Base-by-base conservation (phyloP, 805 yeast genomes). In the Candida cerambycidarum region DNA sequence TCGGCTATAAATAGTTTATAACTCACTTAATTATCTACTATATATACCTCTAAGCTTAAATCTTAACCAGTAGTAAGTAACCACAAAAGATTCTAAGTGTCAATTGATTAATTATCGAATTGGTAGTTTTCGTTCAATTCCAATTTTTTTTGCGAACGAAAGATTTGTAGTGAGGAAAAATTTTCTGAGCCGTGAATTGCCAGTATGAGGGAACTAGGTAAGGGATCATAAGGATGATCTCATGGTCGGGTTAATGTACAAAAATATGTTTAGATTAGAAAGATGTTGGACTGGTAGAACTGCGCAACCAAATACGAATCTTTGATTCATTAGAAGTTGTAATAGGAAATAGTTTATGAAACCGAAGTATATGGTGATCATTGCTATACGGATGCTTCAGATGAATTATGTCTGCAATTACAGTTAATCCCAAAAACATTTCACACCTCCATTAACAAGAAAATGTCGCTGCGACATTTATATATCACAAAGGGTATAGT, bases 101-200 rank as follows among this genome's bases (percentile, higher is more conserved):
- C 38, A 34, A 34, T 23, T 34, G 19, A 21, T 32, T 18, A 32
- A 32, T 16, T 6, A 6, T 30, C 21, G 21, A 30, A 30, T 5
- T 30, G 23, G 8, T 30, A 8, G 21, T 12, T 33, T 34, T 34
- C 29, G 38, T 34, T 34, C 38, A 34, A 21, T 23, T 11, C 13
- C 13, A 25, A 25, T 25, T 25, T 25, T 34, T 34, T 34, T 24
- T 34, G 38, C 38, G 38, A 34, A 19, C 38, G 38, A 24, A 29
- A 18, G 21, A 5, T 18, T 32, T 30, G n/a, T 14, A 10, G 9
- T 24, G 38, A 15, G 21, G 38, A 14, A 34, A 34, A 34, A 34
- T 34, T 34, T 34, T 34, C 17, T 25, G 29, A 25, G 13, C 29
- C 29, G 29, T 25, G n/a, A 4, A 7, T 9, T 25, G 5, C 13